Evolutionary conservation across 768 basidiomycete genomes (phyloP).

Genomic region (Lentinula guzmanii): DNA sequence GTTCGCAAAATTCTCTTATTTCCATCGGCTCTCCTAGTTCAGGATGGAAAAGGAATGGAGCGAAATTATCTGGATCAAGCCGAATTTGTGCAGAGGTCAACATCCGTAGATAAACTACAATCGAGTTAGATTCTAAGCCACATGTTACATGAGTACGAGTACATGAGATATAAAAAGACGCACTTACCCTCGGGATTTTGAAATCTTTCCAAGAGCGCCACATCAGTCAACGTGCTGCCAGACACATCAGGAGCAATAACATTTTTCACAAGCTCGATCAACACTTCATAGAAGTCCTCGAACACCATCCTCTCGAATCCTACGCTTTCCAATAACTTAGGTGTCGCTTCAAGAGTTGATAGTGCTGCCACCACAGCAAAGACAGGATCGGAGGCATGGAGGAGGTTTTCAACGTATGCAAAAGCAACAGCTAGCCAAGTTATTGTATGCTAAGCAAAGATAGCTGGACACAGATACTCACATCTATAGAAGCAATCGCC

Average conservation of each 20-base stretch:
- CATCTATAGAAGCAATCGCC: conserved; percentile 94
- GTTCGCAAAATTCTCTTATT: conserved; percentile 64
- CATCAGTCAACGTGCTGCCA: conserved; percentile 27
- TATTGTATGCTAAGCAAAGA: conserved; percentile 11
- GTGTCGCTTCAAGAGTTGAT: conserved; percentile 44
- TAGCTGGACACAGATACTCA: conserved; percentile 24
- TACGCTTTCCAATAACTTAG: conserved; percentile 43
- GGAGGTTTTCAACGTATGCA: conserved; percentile 70
- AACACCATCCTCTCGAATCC: conserved; percentile 66
- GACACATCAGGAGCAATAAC: conserved; percentile 31
- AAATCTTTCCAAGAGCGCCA: conserved; percentile 43
- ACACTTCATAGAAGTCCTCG: conserved; percentile 70
- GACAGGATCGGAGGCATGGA: conserved; percentile 38
- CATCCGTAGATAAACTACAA: conserved; percentile 77
- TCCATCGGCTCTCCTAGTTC: conserved; percentile 56
- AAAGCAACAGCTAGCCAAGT: conserved; percentile 64
- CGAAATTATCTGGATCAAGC: conserved; percentile 50
- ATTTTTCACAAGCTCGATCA: conserved; percentile 44
- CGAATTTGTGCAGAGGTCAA: conserved; percentile 82
- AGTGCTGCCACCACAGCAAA: conserved; percentile 44
- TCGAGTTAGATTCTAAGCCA: conserved; percentile 55
- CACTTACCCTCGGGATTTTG: conserved; percentile 47
- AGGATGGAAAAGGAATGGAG: conserved; percentile 72
- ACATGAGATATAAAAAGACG: conserved; percentile 7
- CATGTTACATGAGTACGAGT: neutral